A percentile compares a stretch with the other conserved stretches of the same genome.
phyloP scores from a whole-genome alignment of 257 asterid species.

The Solanum tarijense region DNA sequence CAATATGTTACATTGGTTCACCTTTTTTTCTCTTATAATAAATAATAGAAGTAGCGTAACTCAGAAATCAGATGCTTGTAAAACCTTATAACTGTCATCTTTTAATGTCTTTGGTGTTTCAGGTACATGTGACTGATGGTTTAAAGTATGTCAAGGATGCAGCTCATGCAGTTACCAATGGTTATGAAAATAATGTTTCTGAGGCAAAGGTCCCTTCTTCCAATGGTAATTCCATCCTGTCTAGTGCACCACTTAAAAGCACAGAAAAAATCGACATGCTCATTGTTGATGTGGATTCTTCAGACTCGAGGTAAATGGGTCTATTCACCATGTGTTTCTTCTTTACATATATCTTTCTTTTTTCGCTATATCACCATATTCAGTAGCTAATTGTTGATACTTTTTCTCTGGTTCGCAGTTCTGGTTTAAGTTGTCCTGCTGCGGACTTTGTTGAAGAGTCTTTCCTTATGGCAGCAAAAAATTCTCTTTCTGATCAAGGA shows the following conservation, averaged over 20 bases:
- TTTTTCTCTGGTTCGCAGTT: slow-evolving; percentile 33
- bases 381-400: background rate
- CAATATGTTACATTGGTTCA: background rate
- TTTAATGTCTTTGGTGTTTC: background rate
- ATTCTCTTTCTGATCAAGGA: slow-evolving; percentile 71
- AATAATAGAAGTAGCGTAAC: background rate
- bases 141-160: slow-evolving; percentile 42
- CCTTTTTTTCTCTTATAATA: background rate
- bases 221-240: slow-evolving; percentile 1
- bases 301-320: slow-evolving; percentile 57
- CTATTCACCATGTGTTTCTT: background rate
- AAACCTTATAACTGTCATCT: background rate
- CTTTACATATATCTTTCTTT: background rate
- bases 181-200: slow-evolving; percentile 1
- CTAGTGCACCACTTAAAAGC: slow-evolving; percentile 22
- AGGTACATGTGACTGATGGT: slow-evolving; percentile 77
- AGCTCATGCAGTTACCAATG: slow-evolving; percentile 18
- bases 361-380: background rate
- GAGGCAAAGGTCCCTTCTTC: slow-evolving; percentile 5
- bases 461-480: slow-evolving; percentile 47
- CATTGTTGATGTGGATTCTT: slow-evolving; percentile 86
- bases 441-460: slow-evolving; percentile 70
- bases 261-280: slow-evolving; percentile 42
- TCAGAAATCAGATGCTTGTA: background rate
- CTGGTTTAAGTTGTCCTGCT: slow-evolving; percentile 88